These are phyloP conservation scores for Boletus pseudopeckii DNA, from an alignment of 768 basidiomycete species.

Conservation along the genomic window DNA sequence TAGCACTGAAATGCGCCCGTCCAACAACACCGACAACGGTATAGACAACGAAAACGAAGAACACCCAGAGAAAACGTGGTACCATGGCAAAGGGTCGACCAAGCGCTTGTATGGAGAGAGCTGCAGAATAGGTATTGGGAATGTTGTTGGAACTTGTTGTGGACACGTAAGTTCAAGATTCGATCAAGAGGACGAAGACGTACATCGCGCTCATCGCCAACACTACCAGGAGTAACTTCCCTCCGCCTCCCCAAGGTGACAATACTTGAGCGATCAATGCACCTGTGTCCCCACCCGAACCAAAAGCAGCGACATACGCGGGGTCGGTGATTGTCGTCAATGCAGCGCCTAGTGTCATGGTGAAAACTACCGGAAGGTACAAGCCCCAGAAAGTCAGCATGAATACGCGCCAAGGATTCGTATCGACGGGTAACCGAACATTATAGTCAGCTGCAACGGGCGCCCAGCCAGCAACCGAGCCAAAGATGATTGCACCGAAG, in stretches of 20 bases:
- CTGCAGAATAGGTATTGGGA: constrained; percentile 45
- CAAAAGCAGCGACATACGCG: constrained; percentile 39
- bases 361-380: constrained; percentile 45
- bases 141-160: constrained; percentile 37
- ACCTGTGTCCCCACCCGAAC: constrained; percentile 38
- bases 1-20: constrained; percentile 42
- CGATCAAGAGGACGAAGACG: constrained; percentile 7
- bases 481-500: constrained; percentile 53
- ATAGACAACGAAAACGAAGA: constrained; percentile 38
- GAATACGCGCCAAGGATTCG: constrained; percentile 43
- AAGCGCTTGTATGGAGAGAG: constrained; percentile 39
- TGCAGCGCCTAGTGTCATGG: constrained; percentile 33
- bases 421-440: constrained; percentile 44
- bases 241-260: constrained; percentile 42
- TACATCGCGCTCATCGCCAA: constrained; percentile 42
- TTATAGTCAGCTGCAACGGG: constrained; percentile 56
- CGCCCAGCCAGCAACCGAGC: constrained; percentile 47
- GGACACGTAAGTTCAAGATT: neutral
- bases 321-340: constrained; percentile 42
- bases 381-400: constrained; percentile 48
- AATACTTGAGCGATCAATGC: constrained; percentile 45
- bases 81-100: constrained; percentile 41
- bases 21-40: constrained; percentile 41
- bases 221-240: constrained; percentile 40
- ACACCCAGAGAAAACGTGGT: constrained; percentile 46